Evolutionary conservation across 495 filamentous ascomycete species (phyloP), one percentile per base, ranked within the genome.

Genomic region (Aspergillus ostianus): DNA sequence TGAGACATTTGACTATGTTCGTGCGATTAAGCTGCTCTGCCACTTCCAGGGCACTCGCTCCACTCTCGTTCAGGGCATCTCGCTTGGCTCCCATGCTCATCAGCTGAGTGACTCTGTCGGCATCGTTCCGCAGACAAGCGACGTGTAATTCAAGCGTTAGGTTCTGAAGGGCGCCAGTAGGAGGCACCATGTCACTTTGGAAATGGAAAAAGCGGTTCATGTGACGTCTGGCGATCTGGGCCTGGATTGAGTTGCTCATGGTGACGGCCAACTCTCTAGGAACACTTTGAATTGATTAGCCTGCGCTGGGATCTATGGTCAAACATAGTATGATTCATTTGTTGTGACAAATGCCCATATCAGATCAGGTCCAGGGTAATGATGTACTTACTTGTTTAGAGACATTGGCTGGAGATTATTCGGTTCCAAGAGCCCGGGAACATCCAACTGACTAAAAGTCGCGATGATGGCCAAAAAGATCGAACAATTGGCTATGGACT

Each of bases 51-150:
- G 50, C 49, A 44, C 18, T 53, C 13, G 20, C 23, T 20, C 57
- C 57, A 9, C 19, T 27, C 21, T 46, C 19, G 19, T 26, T 50
- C 8, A 21, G 15, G 41, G 45, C 57, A 41, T 60, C 51, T 17
- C 26, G 51, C 18, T 50, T 44, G 15, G 51, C 57, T 18, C 57
- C 57, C 17, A 46, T 15, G 6, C 19, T 4, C 15, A 59, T 41
- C 49, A 59, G 49, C 26, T 54, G 30, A 10, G 21, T 48, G 23
- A 59, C 51, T 10, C 44, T 48, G n/a, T 52, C 26, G 19, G 15
- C 27, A 41, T 59, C 44, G 23, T 30, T 44, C 7, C 47, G 57
- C 9, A 59, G 32, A 15, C 57, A 59, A 23, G 57, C 57, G 30
- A 59, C 36, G 51, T 53, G 57, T 19, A 59, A 27, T 8, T 20